A percentile compares a stretch with the other conserved stretches of the same genome.
Conservation (phyloP, 2,329 filamentous ascomycete genomes). For the Talaromyces sp. region DNA sequence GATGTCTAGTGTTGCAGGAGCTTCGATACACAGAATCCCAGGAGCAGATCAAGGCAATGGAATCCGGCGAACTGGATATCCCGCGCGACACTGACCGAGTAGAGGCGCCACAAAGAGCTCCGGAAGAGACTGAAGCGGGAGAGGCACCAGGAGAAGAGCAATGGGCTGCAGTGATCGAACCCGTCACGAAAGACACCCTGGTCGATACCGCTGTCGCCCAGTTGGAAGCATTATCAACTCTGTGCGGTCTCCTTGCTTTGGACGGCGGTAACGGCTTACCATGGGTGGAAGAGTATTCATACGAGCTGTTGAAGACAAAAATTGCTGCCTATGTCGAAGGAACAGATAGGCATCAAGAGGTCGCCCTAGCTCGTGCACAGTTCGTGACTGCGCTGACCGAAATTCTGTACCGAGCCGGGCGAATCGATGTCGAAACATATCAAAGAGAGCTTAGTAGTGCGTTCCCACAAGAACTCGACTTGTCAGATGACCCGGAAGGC, state of each 20-base stretch:
- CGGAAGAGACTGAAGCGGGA: conserved; percentile 16
- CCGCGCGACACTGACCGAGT: conserved; percentile 13
- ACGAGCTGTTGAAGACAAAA: conserved; percentile 47
- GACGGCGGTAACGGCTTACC: conserved; percentile 41
- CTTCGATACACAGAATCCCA: conserved; percentile 41
- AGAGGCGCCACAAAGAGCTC: not conserved
- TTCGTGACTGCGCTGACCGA: conserved; percentile 54
- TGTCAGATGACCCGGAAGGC: conserved; percentile 41
- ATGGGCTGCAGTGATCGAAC: conserved; percentile 62
- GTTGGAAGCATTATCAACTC: conserved; percentile 49
- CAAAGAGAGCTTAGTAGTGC: conserved; percentile 37
- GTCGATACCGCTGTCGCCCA: conserved; percentile 64
- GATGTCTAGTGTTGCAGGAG: conserved; percentile 51
- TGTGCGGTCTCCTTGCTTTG: conserved; percentile 45
- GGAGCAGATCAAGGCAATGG: conserved; percentile 36
- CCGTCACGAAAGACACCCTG: conserved; percentile 58
- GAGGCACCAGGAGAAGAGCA: conserved; percentile 44
- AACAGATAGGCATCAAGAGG: conserved; percentile 44
- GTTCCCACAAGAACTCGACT: conserved; percentile 35
- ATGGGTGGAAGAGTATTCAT: conserved; percentile 54
- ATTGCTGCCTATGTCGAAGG: conserved; percentile 48
- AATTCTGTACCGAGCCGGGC: conserved; percentile 48
- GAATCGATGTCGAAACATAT: conserved; percentile 50
- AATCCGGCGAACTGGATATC: conserved; percentile 16
- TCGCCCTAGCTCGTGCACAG: conserved; percentile 49